Evolutionary conservation across 1,284 basidiomycete genomes (phyloP).

Genomic region (Lentinula novae-zelandiae): DNA sequence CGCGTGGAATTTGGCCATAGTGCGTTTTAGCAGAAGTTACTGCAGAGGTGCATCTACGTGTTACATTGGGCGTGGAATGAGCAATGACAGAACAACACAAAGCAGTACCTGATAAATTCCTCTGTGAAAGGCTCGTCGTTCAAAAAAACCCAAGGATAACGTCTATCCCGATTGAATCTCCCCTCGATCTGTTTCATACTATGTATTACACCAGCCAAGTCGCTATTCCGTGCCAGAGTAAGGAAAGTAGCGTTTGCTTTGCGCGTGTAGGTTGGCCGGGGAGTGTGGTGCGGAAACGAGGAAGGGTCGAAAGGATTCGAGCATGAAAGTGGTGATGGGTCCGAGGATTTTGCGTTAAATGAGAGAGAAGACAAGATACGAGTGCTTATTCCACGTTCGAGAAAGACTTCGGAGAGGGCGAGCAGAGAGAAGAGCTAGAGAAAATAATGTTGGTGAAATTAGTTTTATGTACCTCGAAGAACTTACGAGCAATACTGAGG

Average conservation of each 20-base stretch:
- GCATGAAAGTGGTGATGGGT: neutral
- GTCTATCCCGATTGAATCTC: slow-evolving; percentile 60
- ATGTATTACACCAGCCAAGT: slow-evolving; percentile 56
- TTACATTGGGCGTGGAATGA: neutral
- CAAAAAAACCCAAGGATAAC: slow-evolving; percentile 73
- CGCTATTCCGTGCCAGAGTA: slow-evolving; percentile 66
- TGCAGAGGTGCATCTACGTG: neutral
- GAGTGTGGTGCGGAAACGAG: neutral
- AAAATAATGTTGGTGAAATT: neutral
- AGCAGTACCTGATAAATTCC: slow-evolving; percentile 61
- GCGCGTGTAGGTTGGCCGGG: neutral
- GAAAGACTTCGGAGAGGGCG: neutral
- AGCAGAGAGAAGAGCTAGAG: neutral
- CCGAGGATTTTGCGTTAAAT: neutral
- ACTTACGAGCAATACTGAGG: neutral
- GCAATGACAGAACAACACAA: neutral
- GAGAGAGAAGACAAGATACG: neutral
- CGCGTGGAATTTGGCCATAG: slow-evolving; percentile 52
- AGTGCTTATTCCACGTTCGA: slow-evolving; percentile 1
- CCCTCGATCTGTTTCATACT: slow-evolving; percentile 58
- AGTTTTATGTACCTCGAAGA: neutral
- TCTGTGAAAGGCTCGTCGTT: slow-evolving; percentile 71
- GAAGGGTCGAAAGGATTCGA: neutral
- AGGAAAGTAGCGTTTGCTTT: slow-evolving; percentile 64
- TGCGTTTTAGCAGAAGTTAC: slow-evolving; percentile 28